A percentile compares a stretch with the other conserved stretches of the same genome.
These are phyloP conservation scores for Kentomonas sorsogonicus DNA, from an alignment of 208 protist genomes.

Conservation along the genomic window DNA sequence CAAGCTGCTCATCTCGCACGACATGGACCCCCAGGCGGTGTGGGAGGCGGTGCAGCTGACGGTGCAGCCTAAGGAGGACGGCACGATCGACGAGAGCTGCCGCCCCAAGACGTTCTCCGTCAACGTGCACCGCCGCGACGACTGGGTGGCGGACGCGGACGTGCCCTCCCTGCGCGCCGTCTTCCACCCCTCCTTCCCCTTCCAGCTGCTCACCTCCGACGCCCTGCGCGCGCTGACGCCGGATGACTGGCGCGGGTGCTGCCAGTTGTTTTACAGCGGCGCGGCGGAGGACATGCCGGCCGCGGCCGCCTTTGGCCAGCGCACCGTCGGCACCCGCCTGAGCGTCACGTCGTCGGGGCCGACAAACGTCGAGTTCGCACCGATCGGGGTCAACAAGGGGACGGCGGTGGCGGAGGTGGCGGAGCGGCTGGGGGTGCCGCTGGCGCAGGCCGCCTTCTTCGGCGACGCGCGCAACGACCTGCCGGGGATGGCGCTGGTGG, in stretches of 20 bases:
- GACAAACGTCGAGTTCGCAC: conserved; percentile 37
- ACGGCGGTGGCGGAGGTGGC: conserved; percentile 40
- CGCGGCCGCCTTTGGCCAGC: conserved; percentile 25
- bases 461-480: conserved; percentile 72
- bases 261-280: conserved; percentile 37
- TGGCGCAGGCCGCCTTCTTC: conserved; percentile 42
- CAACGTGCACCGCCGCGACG: conserved; percentile 46
- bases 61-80: conserved; percentile 3
- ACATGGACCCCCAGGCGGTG: conserved; percentile 37
- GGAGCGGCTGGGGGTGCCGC: conserved; percentile 21
- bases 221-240: conserved; percentile 19
- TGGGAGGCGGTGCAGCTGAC: conserved; percentile 13
- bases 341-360: conserved; percentile 24
- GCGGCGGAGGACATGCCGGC: conserved; percentile 17
- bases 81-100: conserved; percentile 11
- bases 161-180: conserved; percentile 20
- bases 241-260: conserved; percentile 16
- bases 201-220: conserved; percentile 22
- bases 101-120: conserved; percentile 20
- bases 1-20: conserved; percentile 24
- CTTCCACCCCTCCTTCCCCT: conserved; percentile 32
- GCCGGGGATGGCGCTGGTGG: conserved; percentile 36
- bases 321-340: conserved; percentile 16
- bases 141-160: conserved; percentile 48
- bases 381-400: conserved; percentile 36